Evolutionary conservation across 108 stramenopile genomes (phyloP).

Genomic region (Cyclotella baltica): DNA sequence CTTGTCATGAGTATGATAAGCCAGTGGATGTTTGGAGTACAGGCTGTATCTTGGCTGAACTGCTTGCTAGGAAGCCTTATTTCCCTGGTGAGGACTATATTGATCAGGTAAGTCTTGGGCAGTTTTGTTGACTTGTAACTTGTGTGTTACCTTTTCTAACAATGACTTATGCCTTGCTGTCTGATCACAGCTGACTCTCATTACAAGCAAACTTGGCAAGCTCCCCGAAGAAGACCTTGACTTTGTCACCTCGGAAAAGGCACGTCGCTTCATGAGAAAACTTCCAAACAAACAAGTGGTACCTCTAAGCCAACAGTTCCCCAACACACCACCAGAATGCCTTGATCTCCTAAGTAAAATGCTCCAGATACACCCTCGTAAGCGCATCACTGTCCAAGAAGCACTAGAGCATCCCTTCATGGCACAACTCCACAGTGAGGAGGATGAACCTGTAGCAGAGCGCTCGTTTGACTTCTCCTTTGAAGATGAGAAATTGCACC

Average conservation of each 20-base stretch:
- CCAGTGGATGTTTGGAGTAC: conserved; percentile 97
- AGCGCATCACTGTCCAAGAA: conserved; percentile 90
- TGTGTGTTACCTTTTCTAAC: neutral
- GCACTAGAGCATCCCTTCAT: conserved; percentile 95
- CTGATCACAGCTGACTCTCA: conserved; percentile 82
- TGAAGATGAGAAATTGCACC: conserved; percentile 85
- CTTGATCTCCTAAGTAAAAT: conserved; percentile 91
- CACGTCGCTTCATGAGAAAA: conserved; percentile 90
- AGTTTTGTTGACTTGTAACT: neutral
- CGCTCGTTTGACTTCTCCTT: conserved; percentile 83
- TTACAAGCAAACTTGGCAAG: conserved; percentile 91
- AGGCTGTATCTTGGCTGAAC: conserved; percentile 99
- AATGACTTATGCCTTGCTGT: neutral
- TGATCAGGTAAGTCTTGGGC: conserved; percentile 91
- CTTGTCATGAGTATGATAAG: conserved; percentile 98
- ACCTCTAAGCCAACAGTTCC: conserved; percentile 76
- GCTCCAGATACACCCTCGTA: conserved; percentile 92
- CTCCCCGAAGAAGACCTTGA: conserved; percentile 91
- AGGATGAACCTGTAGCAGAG: conserved; percentile 83
- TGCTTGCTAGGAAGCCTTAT: conserved; percentile 93
- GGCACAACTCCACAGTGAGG: conserved; percentile 81
- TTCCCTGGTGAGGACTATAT: conserved; percentile 97
- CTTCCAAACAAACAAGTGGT: conserved; percentile 73
- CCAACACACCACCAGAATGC: conserved; percentile 79
- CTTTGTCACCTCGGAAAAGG: conserved; percentile 94